A percentile compares a stretch with the other conserved stretches of the same genome.
Evolutionary conservation across 768 basidiomycete species (phyloP).

Genomic region (Boletus vermiculosoides): DNA sequence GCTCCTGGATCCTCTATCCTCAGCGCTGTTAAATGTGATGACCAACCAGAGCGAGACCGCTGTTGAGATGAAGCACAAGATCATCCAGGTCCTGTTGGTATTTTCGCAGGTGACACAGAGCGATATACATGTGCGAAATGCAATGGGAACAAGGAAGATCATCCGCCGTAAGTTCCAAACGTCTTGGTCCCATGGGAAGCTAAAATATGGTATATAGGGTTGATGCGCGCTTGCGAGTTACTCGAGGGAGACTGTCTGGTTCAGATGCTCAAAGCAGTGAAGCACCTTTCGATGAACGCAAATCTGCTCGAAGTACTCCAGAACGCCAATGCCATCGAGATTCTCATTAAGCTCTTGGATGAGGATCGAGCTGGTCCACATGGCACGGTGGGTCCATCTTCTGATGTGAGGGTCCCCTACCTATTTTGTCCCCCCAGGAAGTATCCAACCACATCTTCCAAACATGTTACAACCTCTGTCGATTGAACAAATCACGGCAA

Average conservation of each 20-base stretch:
- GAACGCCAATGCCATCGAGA: conserved; percentile 93
- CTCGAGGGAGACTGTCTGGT: conserved; percentile 88
- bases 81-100: conserved; percentile 83
- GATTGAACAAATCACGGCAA: conserved; percentile 90
- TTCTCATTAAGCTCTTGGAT: conserved; percentile 81
- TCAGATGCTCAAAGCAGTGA: conserved; percentile 89
- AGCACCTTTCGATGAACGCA: conserved; percentile 93
- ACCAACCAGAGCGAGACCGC: conserved; percentile 63
- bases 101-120: conserved; percentile 97
- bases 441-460: conserved; percentile 97
- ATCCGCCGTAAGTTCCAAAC: conserved; percentile 66
- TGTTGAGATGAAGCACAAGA: conserved; percentile 79
- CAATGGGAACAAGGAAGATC: conserved; percentile 86
- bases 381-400: conserved; percentile 59
- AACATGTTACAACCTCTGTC: conserved; percentile 94
- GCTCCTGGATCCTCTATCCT: conserved; percentile 86
- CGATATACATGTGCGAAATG: conserved; percentile 90
- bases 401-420: not conserved
- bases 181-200: not conserved
- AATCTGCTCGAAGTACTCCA: conserved; percentile 89
- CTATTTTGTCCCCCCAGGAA: conserved; percentile 56
- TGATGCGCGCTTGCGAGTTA: conserved; percentile 83
- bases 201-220: conserved; percentile 46
- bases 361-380: conserved; percentile 77
- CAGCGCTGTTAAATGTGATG: conserved; percentile 88